Evolutionary conservation across 1,139 yeast genomes (phyloP).

Genomic region (Yamadazyma triangularis): DNA sequence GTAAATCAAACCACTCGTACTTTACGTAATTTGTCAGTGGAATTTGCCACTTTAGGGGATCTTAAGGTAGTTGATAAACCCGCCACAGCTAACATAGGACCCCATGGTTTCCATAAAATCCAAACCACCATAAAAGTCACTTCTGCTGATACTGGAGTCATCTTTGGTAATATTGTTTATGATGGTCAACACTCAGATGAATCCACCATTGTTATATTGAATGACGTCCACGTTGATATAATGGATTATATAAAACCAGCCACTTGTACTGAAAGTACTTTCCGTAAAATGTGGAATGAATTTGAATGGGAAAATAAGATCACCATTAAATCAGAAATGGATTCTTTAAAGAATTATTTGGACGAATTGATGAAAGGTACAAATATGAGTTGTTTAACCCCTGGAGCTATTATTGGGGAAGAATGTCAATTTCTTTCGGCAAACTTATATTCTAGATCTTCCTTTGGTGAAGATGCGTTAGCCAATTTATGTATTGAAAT

Average conservation of each 20-base stretch:
- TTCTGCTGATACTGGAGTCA: slow-evolving; percentile 95
- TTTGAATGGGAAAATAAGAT: slow-evolving; percentile 99
- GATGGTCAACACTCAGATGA: slow-evolving; percentile 96
- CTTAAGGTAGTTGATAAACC: slow-evolving; percentile 93
- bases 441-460: slow-evolving; percentile 85
- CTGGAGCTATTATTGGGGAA: slow-evolving; percentile 81
- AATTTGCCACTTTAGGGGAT: slow-evolving; percentile 95
- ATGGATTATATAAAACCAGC: slow-evolving; percentile 98
- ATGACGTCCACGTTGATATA: slow-evolving; percentile 93
- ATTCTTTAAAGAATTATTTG: slow-evolving; percentile 73
- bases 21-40: slow-evolving; percentile 86
- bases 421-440: slow-evolving; percentile 94
- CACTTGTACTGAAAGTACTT: slow-evolving; percentile 77
- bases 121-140: slow-evolving; percentile 91
- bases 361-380: slow-evolving; percentile 77
- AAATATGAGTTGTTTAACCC: slow-evolving; percentile 91
- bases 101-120: slow-evolving; percentile 90
- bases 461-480: slow-evolving; percentile 96
- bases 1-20: slow-evolving; percentile 94
- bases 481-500: slow-evolving; percentile 94
- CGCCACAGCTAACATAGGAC: slow-evolving; percentile 87
- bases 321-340: slow-evolving; percentile 70
- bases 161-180: slow-evolving; percentile 94
- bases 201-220: slow-evolving; percentile 83
- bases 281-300: slow-evolving; percentile 98